A percentile compares a stretch with the other conserved stretches of the same genome.
Conservation (phyloP, 2,329 filamentous ascomycete species). For the Colletotrichum navitas region DNA sequence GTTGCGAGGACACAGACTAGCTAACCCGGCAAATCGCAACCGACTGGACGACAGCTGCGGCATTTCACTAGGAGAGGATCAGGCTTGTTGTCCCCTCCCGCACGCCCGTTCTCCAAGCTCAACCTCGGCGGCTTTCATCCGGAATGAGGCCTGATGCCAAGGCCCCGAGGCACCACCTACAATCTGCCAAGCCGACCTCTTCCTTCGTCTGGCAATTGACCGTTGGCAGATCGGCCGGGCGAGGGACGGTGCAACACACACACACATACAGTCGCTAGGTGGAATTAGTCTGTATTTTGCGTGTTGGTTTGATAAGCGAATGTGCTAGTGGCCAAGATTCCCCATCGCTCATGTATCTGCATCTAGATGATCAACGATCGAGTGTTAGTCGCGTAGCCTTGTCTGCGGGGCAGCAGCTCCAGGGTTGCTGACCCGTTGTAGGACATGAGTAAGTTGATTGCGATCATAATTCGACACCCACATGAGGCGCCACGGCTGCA, state of each 20-base stretch:
- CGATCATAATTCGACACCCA: not conserved
- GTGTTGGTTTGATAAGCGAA: not conserved
- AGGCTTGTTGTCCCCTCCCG: not conserved
- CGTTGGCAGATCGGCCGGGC: not conserved
- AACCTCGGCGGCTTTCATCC: conserved; percentile 6
- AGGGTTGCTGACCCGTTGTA: not conserved
- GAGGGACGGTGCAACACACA: not conserved
- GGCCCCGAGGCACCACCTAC: not conserved
- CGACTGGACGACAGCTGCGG: not conserved
- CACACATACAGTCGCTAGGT: not conserved
- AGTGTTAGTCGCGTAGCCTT: not conserved
- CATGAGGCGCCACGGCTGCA: not conserved
- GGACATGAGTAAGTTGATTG: not conserved
- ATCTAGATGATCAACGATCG: not conserved
- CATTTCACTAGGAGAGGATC: too few species aligned
- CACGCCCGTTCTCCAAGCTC: not conserved
- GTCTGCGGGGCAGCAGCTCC: not conserved
- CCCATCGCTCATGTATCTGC: not conserved
- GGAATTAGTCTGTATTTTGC: not conserved
- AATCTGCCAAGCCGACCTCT: conserved; percentile 6
- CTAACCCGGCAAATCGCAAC: not conserved
- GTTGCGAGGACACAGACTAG: not conserved
- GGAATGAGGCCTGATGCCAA: conserved; percentile 25
- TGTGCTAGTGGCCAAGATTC: not conserved
- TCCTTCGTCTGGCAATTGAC: not conserved